Evolutionary conservation across 768 basidiomycete genomes (phyloP).

Genomic region (Boletus reticulatus): DNA sequence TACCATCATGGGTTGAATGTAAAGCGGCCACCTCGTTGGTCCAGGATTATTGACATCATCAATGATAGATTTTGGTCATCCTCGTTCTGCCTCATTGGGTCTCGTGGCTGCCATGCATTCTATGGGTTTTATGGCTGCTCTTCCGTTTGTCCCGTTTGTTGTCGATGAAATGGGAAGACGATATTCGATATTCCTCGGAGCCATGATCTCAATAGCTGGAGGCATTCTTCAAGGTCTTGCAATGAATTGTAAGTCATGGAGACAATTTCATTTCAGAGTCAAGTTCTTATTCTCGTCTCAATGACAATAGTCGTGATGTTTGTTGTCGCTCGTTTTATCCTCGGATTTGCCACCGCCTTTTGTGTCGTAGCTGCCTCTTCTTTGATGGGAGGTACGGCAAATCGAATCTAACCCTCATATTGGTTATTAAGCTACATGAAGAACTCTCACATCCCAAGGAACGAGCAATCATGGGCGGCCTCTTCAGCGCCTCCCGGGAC

Average conservation of each 20-base stretch:
- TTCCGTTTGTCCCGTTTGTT: constrained; percentile 36
- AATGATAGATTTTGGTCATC: constrained; percentile 48
- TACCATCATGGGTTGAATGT: constrained; percentile 57
- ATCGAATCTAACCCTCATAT: not conserved
- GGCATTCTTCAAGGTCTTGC: constrained; percentile 9
- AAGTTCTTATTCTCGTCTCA: not conserved
- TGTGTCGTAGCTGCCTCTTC: constrained; percentile 12
- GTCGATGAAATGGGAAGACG: constrained; percentile 11
- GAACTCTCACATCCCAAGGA: constrained; percentile 25
- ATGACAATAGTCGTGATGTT: not conserved
- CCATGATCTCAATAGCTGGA: constrained; percentile 3
- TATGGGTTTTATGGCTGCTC: constrained; percentile 50
- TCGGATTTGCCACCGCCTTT: not conserved
- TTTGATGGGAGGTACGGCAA: constrained; percentile 17
- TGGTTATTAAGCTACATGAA: not conserved
- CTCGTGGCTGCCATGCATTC: constrained; percentile 58
- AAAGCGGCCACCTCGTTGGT: constrained; percentile 9
- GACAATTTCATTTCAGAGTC: too few relatives aligned
- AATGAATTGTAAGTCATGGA: constrained; percentile 4
- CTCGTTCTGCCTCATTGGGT: constrained; percentile 53
- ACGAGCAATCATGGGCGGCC: constrained; percentile 10
- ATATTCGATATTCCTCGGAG: constrained; percentile 8
- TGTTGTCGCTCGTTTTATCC: not conserved
- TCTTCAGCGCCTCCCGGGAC: constrained; percentile 8
- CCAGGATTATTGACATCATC: not conserved